Evolutionary conservation across 2,329 filamentous ascomycete genomes (phyloP).

Genomic region (Ceratocystis ficicola): DNA sequence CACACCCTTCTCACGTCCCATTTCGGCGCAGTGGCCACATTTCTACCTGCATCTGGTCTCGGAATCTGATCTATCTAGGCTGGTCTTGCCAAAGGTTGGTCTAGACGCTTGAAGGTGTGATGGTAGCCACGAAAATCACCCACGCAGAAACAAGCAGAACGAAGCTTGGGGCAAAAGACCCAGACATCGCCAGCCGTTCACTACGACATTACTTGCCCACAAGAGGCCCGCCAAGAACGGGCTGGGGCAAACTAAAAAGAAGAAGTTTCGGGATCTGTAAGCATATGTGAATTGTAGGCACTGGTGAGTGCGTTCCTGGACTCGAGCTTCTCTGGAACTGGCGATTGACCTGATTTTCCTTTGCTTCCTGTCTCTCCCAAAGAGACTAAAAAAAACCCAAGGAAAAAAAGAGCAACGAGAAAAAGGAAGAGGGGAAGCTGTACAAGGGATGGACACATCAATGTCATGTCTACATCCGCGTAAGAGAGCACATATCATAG

Average conservation of each 20-base stretch:
- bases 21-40: conserved; percentile 1
- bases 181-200: not conserved
- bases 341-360: not conserved
- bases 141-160: not conserved
- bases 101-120: not conserved
- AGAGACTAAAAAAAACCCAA: not conserved
- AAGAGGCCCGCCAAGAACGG: not conserved
- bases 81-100: not conserved
- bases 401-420: not conserved
- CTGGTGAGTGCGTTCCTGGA: not conserved
- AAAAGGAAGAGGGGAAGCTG: not conserved
- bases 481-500: not conserved
- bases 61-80: too few species aligned
- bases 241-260: not conserved
- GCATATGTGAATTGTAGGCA: not conserved
- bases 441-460: not conserved
- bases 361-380: not conserved
- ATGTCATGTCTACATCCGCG: not conserved
- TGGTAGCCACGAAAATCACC: not conserved
- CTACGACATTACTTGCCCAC: not conserved
- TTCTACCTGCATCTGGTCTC: conserved; percentile 5
- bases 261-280: not conserved
- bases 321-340: not conserved
- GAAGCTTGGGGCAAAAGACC: conserved; percentile 6
- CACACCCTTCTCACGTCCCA: not conserved